phyloP scores from a whole-genome alignment of 2,329 filamentous ascomycete genomes.

The Sordariomycetes sp. region DNA sequence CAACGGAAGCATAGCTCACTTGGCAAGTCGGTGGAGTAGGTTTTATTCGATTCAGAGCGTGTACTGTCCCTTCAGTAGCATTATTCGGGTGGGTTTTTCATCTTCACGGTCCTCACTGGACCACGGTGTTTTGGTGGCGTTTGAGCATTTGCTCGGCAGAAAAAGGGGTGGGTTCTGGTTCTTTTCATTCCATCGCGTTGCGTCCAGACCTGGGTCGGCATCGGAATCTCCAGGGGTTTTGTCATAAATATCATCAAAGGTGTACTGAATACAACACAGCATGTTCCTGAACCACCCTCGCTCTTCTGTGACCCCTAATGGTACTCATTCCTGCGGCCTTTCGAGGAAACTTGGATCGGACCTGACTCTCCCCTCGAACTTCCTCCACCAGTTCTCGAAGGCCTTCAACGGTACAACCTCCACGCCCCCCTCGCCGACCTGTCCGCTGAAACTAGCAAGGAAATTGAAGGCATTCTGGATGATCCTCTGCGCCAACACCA shows the following conservation, averaged over 20 bases:
- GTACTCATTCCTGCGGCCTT: slow-evolving; percentile 31
- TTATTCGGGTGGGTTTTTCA: no score
- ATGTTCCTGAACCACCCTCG: neutral
- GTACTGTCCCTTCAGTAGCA: no score
- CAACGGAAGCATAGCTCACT: slow-evolving; percentile 51
- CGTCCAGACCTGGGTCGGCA: no score
- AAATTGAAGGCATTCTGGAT: slow-evolving; percentile 98
- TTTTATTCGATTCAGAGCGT: no score
- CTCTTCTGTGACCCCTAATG: neutral
- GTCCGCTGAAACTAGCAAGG: slow-evolving; percentile 73
- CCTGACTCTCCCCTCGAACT: slow-evolving; percentile 83
- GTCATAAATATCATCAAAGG: neutral
- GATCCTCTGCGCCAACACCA: slow-evolving; percentile 80
- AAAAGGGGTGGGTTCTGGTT: no score
- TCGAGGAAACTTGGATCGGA: slow-evolving; percentile 86
- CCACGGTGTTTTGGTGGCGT: no score
- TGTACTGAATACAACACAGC: neutral
- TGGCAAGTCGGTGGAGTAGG: slow-evolving; percentile 17
- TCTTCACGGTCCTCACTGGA: no score
- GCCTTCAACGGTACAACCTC: slow-evolving; percentile 91
- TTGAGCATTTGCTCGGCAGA: no score
- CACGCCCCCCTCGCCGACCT: slow-evolving; percentile 49
- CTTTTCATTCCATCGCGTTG: no score
- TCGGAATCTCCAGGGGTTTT: no score
- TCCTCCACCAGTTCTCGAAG: slow-evolving; percentile 96